Evolutionary conservation across 768 basidiomycete genomes (phyloP), one percentile per base, ranked within the genome.

Genomic region (Leccinum variicolor): DNA sequence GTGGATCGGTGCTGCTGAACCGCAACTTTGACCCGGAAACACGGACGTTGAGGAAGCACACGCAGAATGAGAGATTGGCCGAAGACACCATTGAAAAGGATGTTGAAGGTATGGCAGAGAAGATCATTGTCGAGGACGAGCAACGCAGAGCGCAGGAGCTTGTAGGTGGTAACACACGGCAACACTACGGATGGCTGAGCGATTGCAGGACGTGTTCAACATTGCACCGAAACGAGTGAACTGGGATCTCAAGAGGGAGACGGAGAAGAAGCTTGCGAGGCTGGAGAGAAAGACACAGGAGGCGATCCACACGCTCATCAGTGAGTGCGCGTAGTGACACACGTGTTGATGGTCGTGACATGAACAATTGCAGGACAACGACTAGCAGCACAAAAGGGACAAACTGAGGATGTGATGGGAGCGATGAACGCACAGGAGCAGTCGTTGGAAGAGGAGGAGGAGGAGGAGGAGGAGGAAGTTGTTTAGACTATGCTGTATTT

Each of bases 211-310:
- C 69, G 79, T 97, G 47, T 92, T 97, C 71, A 98, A 97, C 69
- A 98, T 99, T 64, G 95, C 94, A 23, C 97, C 97, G 4, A 98
- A 95, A 80, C 83, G 94, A 49, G 87, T 92, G 10, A 98, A 96
- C 73, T 96, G 94, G 94, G 94, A 96, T 71, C 78, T 97, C 66
- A 95, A 94, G 72, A 84, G 94, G 56, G 94, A 98, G 66, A 85
- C 95, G 75, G 92, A 95, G 56, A 92, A 89, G 77, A 94, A 92
- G 70, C 73, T 94, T 49, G 82, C 87, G 8, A 94, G 86, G 69
- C 78, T 98, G n/a, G 94, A 97, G 66, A 77, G 92, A 64, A 88
- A 85, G 74, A 97, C 94, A 2, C 91, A 95, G 60, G 91, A 95
- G 72, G 85, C 94, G 6, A 91, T 98, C 60, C 92, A 95, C 66